A percentile compares a stretch with the other conserved stretches of the same genome.
Conservation (phyloP, 768 basidiomycete genomes). For the Pisolithus tinctorius region DNA sequence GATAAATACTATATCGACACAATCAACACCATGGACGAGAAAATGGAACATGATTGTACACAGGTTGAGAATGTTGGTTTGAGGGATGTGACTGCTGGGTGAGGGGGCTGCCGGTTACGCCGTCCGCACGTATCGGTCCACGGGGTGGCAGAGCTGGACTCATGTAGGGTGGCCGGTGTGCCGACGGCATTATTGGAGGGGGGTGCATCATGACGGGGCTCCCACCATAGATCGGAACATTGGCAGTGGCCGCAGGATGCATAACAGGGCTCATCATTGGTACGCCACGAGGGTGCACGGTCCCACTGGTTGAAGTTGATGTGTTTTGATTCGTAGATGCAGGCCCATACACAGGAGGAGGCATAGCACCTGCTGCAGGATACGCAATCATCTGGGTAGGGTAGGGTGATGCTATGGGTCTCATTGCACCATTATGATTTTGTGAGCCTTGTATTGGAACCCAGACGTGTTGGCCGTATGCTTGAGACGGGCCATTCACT, state of each 20-base stretch:
- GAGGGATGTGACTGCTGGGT: constrained; percentile 32
- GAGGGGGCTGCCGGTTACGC: constrained; percentile 33
- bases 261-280: constrained; percentile 71
- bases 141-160: constrained; percentile 46
- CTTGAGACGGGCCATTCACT: constrained; percentile 53
- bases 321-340: constrained; percentile 35
- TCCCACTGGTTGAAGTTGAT: constrained; percentile 21
- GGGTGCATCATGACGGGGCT: constrained; percentile 65
- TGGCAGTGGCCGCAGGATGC: constrained; percentile 42
- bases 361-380: constrained; percentile 42
- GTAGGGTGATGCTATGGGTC: constrained; percentile 54
- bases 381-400: constrained; percentile 61
- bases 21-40: constrained; percentile 26
- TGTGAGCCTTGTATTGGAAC: constrained; percentile 45
- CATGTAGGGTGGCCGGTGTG: constrained; percentile 30
- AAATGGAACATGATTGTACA: constrained; percentile 24
- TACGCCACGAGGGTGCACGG: constrained; percentile 41
- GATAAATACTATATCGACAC: constrained; percentile 8
- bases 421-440: constrained; percentile 45
- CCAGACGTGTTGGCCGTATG: constrained; percentile 64
- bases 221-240: constrained; percentile 49
- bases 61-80: constrained; percentile 20
- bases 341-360: constrained; percentile 43
- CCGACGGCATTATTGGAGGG: constrained; percentile 32
- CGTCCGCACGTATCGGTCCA: constrained; percentile 43